phyloP scores from a whole-genome alignment of 2,329 filamentous ascomycete genomes.

The Teratosphaeria viscida region DNA sequence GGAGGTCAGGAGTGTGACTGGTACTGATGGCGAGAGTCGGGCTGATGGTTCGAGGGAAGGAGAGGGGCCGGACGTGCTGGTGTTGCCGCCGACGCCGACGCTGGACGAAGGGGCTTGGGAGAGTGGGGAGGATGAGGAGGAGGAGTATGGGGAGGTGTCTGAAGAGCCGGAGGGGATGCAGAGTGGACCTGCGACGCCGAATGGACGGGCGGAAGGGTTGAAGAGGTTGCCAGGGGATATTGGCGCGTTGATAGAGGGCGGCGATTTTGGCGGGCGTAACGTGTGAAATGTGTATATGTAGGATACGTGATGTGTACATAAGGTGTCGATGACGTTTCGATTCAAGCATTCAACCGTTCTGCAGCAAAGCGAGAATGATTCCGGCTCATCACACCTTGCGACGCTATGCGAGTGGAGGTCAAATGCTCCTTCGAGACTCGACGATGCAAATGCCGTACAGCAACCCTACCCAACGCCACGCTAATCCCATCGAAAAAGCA shows the following conservation, averaged over 20 bases:
- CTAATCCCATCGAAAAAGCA: neutral
- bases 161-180: constrained; percentile 22
- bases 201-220: constrained; percentile 27
- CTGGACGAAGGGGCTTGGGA: neutral
- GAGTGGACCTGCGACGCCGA: constrained; percentile 34
- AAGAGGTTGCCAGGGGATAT: constrained; percentile 1
- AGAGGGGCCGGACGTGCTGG: constrained; percentile 6
- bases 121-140: constrained; percentile 7
- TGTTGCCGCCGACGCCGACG: constrained; percentile 27
- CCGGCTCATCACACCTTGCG: no score
- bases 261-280: neutral
- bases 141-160: constrained; percentile 6
- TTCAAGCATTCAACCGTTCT: no score
- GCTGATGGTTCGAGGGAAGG: constrained; percentile 4
- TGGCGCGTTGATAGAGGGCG: neutral
- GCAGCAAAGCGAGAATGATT: no score
- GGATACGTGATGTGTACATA: neutral
- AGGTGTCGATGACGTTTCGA: neutral
- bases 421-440: neutral
- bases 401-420: no score
- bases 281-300: neutral
- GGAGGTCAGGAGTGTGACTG: neutral
- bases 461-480: neutral
- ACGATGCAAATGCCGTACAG: neutral
- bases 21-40: constrained; percentile 16